phyloP scores from a whole-genome alignment of 768 basidiomycete genomes.

The Mycena pura region DNA sequence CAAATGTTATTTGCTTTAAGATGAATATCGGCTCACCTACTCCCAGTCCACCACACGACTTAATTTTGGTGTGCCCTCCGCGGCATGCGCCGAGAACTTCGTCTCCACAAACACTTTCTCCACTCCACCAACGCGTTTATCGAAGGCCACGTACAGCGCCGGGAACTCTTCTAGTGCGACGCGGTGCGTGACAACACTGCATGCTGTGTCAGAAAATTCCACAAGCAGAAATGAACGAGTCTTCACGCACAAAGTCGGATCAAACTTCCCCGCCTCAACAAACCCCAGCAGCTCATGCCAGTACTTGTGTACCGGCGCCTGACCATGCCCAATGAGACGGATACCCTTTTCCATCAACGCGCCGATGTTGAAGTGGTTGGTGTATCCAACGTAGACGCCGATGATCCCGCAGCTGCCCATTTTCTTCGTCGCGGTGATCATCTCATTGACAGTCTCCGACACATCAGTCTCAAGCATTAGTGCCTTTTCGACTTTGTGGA shows the following conservation, averaged over 20 bases:
- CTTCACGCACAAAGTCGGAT: constrained; percentile 63
- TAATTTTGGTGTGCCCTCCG: constrained; percentile 56
- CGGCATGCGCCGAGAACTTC: constrained; percentile 52
- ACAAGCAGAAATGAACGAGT: not conserved
- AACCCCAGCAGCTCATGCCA: constrained; percentile 76
- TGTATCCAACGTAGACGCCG: constrained; percentile 71
- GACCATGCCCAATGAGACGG: constrained; percentile 74
- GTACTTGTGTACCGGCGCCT: constrained; percentile 77
- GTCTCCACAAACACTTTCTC: constrained; percentile 82
- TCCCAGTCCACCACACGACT: constrained; percentile 60
- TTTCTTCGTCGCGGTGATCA: constrained; percentile 57
- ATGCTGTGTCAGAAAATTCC: not conserved
- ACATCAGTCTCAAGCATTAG: constrained; percentile 81
- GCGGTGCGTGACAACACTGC: constrained; percentile 60
- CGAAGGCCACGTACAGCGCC: constrained; percentile 68
- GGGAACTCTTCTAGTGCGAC: constrained; percentile 72
- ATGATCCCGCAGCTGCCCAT: constrained; percentile 68
- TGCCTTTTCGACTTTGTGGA: constrained; percentile 72
- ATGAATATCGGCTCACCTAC: too few relatives aligned
- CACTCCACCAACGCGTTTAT: constrained; percentile 60
- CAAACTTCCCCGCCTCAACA: constrained; percentile 69
- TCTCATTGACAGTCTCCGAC: constrained; percentile 64
- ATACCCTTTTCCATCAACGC: constrained; percentile 82
- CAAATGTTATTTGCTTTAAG: too few relatives aligned
- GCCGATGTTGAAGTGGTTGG: constrained; percentile 74